phyloP scores from a whole-genome alignment of 176 grass and related monocot genomes.

The Hordeum vulgare region MorexV3_pseudomolecules_assembly NC_058520.1:508525338-508525837 shows the following conservation, averaged over 20 bases:
- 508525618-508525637: not conserved
- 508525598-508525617: not conserved
- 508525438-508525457: constrained; percentile 69
- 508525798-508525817: not conserved
- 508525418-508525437: constrained; percentile 76
- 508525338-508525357: constrained; percentile 70
- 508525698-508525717: not conserved
- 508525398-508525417: constrained; percentile 77
- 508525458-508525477: constrained; percentile 78
- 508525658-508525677: not conserved
- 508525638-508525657: not conserved
- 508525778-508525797: not conserved
- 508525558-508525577: not conserved
- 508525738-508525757: not conserved
- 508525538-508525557: constrained; percentile 3
- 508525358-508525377: constrained; percentile 84
- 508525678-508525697: not conserved
- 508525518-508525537: not conserved
- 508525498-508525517: constrained; percentile 50
- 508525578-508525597: not conserved
- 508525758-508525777: constrained; percentile 6
- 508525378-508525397: constrained; percentile 67
- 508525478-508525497: constrained; percentile 68
- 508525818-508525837: not conserved
- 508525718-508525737: not conserved